These are phyloP conservation scores for Boletellus sp. DNA, from an alignment of 768 basidiomycete genomes.

Conservation along the genomic window DNA sequence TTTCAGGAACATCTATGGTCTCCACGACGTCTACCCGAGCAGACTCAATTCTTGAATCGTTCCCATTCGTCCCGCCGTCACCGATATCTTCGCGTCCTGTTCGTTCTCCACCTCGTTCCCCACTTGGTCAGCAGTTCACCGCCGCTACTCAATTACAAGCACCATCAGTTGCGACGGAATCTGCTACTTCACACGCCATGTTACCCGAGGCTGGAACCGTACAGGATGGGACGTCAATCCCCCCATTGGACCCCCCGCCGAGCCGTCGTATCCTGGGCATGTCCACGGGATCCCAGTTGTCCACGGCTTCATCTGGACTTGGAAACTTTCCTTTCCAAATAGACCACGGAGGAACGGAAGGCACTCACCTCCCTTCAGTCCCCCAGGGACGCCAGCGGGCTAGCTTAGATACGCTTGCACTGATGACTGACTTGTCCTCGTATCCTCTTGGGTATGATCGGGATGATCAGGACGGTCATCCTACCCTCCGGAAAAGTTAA, in stretches of 20 bases:
- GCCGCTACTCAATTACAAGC: slow-evolving; percentile 17
- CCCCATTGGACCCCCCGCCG: slow-evolving; percentile 45
- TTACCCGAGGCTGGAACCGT: slow-evolving; percentile 14
- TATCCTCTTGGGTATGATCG: slow-evolving; percentile 75
- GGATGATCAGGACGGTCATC: slow-evolving; percentile 27
- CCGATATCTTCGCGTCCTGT: slow-evolving; percentile 81
- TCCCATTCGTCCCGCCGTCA: slow-evolving; percentile 87
- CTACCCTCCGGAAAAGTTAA: slow-evolving; percentile 27
- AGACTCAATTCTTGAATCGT: slow-evolving; percentile 82
- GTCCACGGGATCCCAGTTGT: slow-evolving; percentile 73
- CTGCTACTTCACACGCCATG: not conserved
- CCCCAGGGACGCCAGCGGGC: slow-evolving; percentile 58
- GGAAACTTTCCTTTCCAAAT: slow-evolving; percentile 87
- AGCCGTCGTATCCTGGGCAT: slow-evolving; percentile 61
- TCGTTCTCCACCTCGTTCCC: slow-evolving; percentile 72
- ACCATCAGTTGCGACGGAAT: not conserved
- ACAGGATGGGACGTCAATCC: slow-evolving; percentile 33
- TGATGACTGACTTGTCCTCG: slow-evolving; percentile 80
- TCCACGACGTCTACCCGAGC: slow-evolving; percentile 69
- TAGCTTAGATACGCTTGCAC: slow-evolving; percentile 79
- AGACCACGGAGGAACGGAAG: slow-evolving; percentile 52
- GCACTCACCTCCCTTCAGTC: slow-evolving; percentile 31
- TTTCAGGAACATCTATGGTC: slow-evolving; percentile 63
- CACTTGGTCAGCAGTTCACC: slow-evolving; percentile 58
- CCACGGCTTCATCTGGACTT: slow-evolving; percentile 75